phyloP scores from a whole-genome alignment of 1,139 yeast genomes.

The Schizosaccharomyces versatilis region DNA sequence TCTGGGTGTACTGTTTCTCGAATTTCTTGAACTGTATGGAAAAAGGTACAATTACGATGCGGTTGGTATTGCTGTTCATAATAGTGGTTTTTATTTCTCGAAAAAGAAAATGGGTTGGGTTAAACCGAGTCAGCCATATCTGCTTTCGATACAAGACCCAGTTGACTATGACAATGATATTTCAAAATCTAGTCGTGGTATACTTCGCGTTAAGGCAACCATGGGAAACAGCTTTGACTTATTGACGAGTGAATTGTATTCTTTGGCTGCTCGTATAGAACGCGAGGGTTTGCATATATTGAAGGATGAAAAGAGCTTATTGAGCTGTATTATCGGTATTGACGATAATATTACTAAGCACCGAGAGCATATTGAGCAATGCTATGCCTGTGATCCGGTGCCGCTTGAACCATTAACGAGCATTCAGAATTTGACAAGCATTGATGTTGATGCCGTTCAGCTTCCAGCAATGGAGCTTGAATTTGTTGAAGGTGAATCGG shows the following conservation, averaged over 20 bases:
- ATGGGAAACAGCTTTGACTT: conserved; percentile 82
- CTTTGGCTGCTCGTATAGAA: neutral
- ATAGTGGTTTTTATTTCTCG: conserved; percentile 30
- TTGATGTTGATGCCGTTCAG: neutral
- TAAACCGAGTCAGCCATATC: conserved; percentile 33
- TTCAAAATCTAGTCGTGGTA: conserved; percentile 37
- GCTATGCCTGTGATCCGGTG: neutral
- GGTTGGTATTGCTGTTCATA: conserved; percentile 39
- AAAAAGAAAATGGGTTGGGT: conserved; percentile 27
- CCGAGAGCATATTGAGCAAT: neutral
- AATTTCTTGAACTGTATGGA: conserved; percentile 90
- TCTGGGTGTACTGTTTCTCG: conserved; percentile 70
- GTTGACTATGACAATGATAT: conserved; percentile 64
- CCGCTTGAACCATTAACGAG: neutral
- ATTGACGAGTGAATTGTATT: conserved; percentile 17
- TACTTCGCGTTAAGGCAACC: conserved; percentile 61
- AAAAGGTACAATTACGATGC: conserved; percentile 71
- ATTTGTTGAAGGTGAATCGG: conserved; percentile 1
- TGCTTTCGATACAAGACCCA: conserved; percentile 76
- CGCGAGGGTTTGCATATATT: neutral
- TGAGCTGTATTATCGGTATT: neutral
- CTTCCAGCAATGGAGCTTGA: neutral
- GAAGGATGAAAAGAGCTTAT: neutral
- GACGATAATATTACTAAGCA: neutral
- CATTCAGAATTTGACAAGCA: neutral